Conservation (phyloP, 2,329 filamentous ascomycete genomes). For the Talaromyces funiculosus region DNA sequence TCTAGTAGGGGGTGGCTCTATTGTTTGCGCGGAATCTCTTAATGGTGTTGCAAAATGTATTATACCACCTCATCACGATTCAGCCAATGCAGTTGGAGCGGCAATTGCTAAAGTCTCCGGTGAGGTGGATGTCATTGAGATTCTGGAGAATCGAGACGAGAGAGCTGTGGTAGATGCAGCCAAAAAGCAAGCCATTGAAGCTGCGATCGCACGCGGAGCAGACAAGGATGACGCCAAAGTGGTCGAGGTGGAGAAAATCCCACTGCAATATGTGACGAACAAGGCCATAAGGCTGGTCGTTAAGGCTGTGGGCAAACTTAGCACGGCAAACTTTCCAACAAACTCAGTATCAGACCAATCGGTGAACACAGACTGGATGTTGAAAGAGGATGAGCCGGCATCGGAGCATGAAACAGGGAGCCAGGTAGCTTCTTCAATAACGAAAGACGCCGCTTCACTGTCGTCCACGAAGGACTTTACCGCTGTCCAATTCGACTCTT, state of each 20-base stretch:
- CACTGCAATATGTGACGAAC: slow-evolving; percentile 32
- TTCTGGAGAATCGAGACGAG: slow-evolving; percentile 31
- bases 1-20: slow-evolving; percentile 54
- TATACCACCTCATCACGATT: slow-evolving; percentile 49
- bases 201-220: slow-evolving; percentile 20
- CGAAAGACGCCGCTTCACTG: not conserved
- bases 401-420: not conserved
- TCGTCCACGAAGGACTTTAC: slow-evolving; percentile 20
- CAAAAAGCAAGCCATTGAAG: slow-evolving; percentile 20
- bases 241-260: slow-evolving; percentile 40
- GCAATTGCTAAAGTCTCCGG: slow-evolving; percentile 54
- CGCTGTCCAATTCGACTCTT: slow-evolving; percentile 25
- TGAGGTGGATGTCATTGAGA: slow-evolving; percentile 49
- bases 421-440: not conserved
- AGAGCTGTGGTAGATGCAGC: slow-evolving; percentile 19
- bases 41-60: slow-evolving; percentile 48
- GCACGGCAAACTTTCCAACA: not conserved
- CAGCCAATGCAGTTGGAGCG: slow-evolving; percentile 57
- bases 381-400: not conserved
- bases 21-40: slow-evolving; percentile 47
- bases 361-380: not conserved
- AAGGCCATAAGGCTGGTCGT: slow-evolving; percentile 30
- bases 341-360: not conserved
- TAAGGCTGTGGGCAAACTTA: slow-evolving; percentile 37
- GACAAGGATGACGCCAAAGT: slow-evolving; percentile 36